Base-by-base conservation (phyloP, 192 early-diverging fungal species). In the Backusella australiensis region DNA sequence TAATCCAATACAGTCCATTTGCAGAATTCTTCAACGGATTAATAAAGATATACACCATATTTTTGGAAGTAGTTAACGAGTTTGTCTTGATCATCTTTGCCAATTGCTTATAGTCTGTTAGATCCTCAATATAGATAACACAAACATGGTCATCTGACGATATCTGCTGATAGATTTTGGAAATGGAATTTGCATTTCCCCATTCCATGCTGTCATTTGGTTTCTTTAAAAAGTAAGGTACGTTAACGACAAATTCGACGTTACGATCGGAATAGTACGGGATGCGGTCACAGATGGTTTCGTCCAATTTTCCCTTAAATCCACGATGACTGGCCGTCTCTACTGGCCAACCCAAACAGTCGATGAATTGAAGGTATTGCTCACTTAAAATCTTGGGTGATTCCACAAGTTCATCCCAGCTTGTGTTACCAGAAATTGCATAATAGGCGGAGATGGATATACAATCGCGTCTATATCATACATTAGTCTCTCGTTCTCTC, bases 81-180 rank as follows among this genome's bases (percentile, higher is more conserved):
- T 77, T 69, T 63, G 67, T 44, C 26, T 79, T 77, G 34, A 86
- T 80, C 39, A 76, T 83, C 65, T 88, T 83, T 23, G 87, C 83
- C 75, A 87, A 83, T 76, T 71, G 74, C 8, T 85, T 79, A 35
- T 80, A 83, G 7, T 76, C 67, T 7, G 29, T 49, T 23, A 89
- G 67, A 70, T 94, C 91, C 52, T 94, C 90, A 44, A 94, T 81
- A 93, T 93, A 95, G 7, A 94, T 82, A 14, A 95, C 85, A 68
- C 80, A 86, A 0, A 94, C 90, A 36, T 87, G 80, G 72, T 94
- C 93, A 12, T 91, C 89, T n/a, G 76, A 87, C 78, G 70, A 89
- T 41, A 73, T 80, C 73, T 74, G 79, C 66, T 83, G 84, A 76
- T 88, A 83, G 17, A 82, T 79, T 36, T 77, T 81, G 34, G 67